Evolutionary conservation across 257 asterid species (phyloP), one percentile per base, ranked within the genome.

Genomic region (Nemophila menziesii): DNA sequence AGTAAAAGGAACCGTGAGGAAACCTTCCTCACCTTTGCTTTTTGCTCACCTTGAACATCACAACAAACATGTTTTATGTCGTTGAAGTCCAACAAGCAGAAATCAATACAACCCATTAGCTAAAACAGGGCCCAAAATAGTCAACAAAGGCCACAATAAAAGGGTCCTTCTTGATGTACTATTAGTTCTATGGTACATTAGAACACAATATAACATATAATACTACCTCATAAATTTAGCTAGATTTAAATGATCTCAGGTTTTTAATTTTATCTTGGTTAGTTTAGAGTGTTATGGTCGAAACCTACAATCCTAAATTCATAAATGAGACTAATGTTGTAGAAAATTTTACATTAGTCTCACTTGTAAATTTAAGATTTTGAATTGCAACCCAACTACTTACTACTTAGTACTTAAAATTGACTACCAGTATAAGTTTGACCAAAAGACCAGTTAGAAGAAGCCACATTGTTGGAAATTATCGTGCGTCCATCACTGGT

Each of bases 401-500:
- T n/a, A n/a, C n/a, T n/a, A n/a, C n/a, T n/a, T n/a, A n/a, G n/a
- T n/a, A n/a, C 29, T 27, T 41, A 57, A 22, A 56, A 57, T 12
- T 57, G 63, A 27, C 9, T 9, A 34, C 63, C 56, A 8, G 34
- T 21, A 15, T 16, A 57, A 16, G 63, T 57, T 49, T 49, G 51
- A 19, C 63, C 63, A 22, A 48, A 48, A 16, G 63, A 48, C 63
- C 63, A 57, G 11, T 41, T 48, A 5, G 63, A 44, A 42, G 63
- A 46, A 27, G 50, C 34, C 5, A 49, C 56, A 10, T 57, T 49
- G 56, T 48, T 34, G 33, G 51, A 48, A n/a, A 29, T 16, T 10
- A 49, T 5, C 5, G 51, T n/a, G 38, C 26, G 38, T 12, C 63
- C 56, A 42, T 60, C 66, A 34, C 60, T 52, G 6, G 66, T 52